phyloP scores from a whole-genome alignment of 1,284 basidiomycete species.

The Ceratobasidium sp. region DNA sequence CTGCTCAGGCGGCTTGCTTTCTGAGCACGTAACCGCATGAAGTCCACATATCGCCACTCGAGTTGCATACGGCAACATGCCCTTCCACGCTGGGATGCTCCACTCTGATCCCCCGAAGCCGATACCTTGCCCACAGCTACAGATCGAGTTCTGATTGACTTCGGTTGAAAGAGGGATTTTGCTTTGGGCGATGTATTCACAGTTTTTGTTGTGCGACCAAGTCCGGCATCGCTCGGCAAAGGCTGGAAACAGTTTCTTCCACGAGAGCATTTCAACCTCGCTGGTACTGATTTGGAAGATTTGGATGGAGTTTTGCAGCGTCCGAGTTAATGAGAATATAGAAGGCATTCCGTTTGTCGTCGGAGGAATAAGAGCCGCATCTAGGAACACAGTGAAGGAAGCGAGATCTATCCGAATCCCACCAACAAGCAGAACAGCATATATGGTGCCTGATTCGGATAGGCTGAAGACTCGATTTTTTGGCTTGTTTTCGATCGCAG shows the following conservation, averaged over 20 bases:
- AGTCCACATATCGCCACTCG: slow-evolving; percentile 22
- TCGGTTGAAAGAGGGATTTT: slow-evolving; percentile 6
- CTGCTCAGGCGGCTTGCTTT: background rate
- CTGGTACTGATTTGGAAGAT: background rate
- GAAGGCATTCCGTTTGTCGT: slow-evolving; percentile 9
- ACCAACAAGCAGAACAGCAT: slow-evolving; percentile 28
- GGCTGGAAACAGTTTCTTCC: slow-evolving; percentile 37
- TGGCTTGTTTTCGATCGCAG: background rate
- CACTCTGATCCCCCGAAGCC: slow-evolving; percentile 18
- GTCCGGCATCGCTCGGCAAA: slow-evolving; percentile 35
- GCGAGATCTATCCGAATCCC: slow-evolving; percentile 21
- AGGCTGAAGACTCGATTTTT: slow-evolving; percentile 5
- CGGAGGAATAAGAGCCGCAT: slow-evolving; percentile 17
- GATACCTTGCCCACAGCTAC: slow-evolving; percentile 20
- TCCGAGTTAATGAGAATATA: too few relatives aligned
- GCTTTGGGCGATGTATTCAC: slow-evolving; percentile 11
- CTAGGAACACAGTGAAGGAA: slow-evolving; percentile 8
- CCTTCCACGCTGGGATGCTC: slow-evolving; percentile 43
- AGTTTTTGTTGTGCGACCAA: slow-evolving; percentile 23
- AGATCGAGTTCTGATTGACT: slow-evolving; percentile 21
- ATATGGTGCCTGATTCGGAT: slow-evolving; percentile 3
- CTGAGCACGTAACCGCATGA: background rate
- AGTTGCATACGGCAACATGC: slow-evolving; percentile 19
- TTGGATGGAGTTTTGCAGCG: too few relatives aligned
- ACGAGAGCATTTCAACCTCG: background rate